phyloP scores from a whole-genome alignment of 2,329 filamentous ascomycete genomes.

The Botrytis sinoallii region DNA sequence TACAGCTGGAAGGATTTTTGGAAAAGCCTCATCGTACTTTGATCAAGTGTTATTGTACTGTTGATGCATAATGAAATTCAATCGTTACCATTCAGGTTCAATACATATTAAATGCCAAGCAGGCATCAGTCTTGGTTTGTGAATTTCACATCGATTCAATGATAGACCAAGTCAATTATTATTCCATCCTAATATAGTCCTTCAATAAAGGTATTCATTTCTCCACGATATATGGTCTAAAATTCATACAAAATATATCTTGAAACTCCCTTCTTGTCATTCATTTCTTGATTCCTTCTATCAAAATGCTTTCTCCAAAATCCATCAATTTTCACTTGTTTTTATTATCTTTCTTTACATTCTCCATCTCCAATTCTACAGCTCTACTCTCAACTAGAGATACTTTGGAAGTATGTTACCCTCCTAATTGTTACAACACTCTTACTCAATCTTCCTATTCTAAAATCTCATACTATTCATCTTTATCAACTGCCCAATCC shows the following conservation, averaged over 20 bases:
- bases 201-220: background rate
- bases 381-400: background rate
- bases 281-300: background rate
- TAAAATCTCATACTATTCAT: background rate
- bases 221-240: background rate
- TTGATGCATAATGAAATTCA: background rate
- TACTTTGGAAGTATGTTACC: background rate
- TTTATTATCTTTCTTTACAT: background rate
- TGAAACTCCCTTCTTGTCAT: background rate
- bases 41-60: too few species aligned
- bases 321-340: background rate
- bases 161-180: background rate
- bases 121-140: background rate
- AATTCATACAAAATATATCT: background rate
- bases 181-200: background rate
- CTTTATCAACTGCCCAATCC: background rate
- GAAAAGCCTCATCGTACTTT: too few species aligned
- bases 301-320: background rate
- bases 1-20: too few species aligned
- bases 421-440: background rate
- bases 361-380: background rate
- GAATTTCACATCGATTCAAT: background rate
- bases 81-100: background rate
- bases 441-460: background rate
- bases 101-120: background rate